phyloP scores from a whole-genome alignment of 495 filamentous ascomycete species.

The Podospora appendiculata region DNA sequence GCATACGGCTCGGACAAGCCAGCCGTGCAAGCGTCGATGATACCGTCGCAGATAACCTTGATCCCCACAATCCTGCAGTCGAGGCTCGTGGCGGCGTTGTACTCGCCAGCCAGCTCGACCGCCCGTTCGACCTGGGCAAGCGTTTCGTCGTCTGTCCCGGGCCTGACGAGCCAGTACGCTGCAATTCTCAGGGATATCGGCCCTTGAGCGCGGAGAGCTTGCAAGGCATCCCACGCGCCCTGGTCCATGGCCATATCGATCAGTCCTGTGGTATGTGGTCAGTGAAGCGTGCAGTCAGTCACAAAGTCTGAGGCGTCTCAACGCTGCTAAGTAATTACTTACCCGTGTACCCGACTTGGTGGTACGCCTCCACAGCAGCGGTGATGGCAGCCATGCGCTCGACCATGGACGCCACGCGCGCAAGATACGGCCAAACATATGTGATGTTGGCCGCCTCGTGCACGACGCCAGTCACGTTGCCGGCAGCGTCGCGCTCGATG shows the following conservation, averaged over 20 bases:
- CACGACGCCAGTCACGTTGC: constrained; percentile 47
- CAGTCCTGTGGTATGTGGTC: constrained; percentile 7
- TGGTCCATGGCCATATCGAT: constrained; percentile 70
- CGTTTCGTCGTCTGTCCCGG: constrained; percentile 32
- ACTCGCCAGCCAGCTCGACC: constrained; percentile 42
- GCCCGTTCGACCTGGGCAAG: constrained; percentile 51
- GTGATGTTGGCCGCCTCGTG: constrained; percentile 49
- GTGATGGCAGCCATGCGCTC: constrained; percentile 46
- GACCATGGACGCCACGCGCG: constrained; percentile 39
- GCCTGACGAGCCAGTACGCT: constrained; percentile 56
- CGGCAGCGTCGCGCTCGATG: constrained; percentile 46
- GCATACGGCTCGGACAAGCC: constrained; percentile 53
- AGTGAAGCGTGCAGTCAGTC: too few species aligned
- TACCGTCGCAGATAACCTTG: constrained; percentile 62
- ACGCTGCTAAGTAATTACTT: too few species aligned
- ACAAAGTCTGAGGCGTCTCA: too few species aligned
- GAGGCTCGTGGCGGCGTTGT: constrained; percentile 38
- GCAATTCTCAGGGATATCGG: constrained; percentile 50
- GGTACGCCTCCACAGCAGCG: constrained; percentile 44
- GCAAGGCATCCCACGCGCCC: constrained; percentile 48
- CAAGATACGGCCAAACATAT: constrained; percentile 53
- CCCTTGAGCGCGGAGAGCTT: constrained; percentile 32
- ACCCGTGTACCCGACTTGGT: constrained; percentile 52
- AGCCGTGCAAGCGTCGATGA: constrained; percentile 61
- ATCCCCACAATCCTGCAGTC: constrained; percentile 55